Percentiles rank a stretch among this genome's conserved stretches.
Evolutionary conservation across 129 eudicot species (phyloP).

Genomic region (Heracleum sosnowskyi): DNA sequence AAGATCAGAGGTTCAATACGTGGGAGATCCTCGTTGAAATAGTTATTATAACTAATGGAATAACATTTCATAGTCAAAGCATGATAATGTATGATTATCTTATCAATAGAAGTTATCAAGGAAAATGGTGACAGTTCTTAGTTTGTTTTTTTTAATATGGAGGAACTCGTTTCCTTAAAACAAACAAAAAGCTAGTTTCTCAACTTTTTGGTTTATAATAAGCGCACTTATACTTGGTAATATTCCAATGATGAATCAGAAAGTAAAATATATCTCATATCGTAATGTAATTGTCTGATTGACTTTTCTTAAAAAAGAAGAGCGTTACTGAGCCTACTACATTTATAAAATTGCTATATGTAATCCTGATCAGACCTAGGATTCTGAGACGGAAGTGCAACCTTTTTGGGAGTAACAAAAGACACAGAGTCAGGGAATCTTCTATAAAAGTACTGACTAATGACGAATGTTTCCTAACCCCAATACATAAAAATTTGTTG

Average conservation of each 20-base stretch:
- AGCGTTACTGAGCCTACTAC: not conserved
- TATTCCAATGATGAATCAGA: no score
- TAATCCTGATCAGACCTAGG: not conserved
- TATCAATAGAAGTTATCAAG: not conserved
- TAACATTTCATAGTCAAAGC: not conserved
- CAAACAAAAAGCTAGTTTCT: no score
- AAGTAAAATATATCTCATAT: no score
- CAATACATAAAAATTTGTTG: not conserved
- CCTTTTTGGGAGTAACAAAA: not conserved
- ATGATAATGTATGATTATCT: not conserved
- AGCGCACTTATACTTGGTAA: no score
- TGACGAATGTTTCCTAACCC: not conserved
- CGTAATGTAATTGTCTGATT: no score
- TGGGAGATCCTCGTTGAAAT: not conserved
- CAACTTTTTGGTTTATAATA: no score
- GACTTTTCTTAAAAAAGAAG: not conserved
- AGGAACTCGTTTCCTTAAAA: no score
- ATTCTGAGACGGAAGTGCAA: not conserved
- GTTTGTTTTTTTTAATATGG: no score
- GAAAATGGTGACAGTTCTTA: not conserved
- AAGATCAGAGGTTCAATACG: not conserved
- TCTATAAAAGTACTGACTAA: not conserved
- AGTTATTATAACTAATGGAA: not conserved
- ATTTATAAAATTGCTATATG: not conserved
- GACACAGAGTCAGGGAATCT: not conserved